phyloP scores from a whole-genome alignment of 257 asterid species.

The Petunia secreta region DNA sequence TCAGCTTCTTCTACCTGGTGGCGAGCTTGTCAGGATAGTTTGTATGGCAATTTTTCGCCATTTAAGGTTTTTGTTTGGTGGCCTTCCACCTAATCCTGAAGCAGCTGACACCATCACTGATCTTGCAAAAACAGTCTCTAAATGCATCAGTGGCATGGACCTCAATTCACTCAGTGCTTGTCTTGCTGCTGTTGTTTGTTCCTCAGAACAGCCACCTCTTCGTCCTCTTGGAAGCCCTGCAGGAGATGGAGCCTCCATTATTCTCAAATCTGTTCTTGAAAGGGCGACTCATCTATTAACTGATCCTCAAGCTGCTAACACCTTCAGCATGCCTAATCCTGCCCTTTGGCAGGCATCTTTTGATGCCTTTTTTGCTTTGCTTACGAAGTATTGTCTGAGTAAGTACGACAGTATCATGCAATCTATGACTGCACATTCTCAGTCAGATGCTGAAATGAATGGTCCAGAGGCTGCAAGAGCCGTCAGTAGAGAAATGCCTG shows the following conservation, averaged over 20 bases:
- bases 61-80: constrained; percentile 49
- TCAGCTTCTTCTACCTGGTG: constrained; percentile 49
- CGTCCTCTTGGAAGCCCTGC: constrained; percentile 58
- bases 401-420: constrained; percentile 47
- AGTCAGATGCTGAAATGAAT: constrained; percentile 25
- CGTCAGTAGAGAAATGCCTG: constrained; percentile 52
- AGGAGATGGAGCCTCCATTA: constrained; percentile 56
- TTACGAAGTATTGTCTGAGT: constrained; percentile 45
- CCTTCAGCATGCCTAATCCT: constrained; percentile 45
- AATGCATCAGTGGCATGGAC: constrained; percentile 44
- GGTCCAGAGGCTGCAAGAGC: constrained; percentile 47
- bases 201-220: constrained; percentile 53
- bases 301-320: constrained; percentile 42
- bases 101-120: constrained; percentile 37
- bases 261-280: constrained; percentile 51
- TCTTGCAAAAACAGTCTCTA: constrained; percentile 41
- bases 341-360: constrained; percentile 60
- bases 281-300: constrained; percentile 49
- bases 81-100: constrained; percentile 40
- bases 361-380: constrained; percentile 48
- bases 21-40: constrained; percentile 49
- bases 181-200: constrained; percentile 55
- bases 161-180: constrained; percentile 53
- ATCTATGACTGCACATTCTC: constrained; percentile 31
- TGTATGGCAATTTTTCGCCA: constrained; percentile 55